Conservation (phyloP, 768 basidiomycete genomes). For the Amanita exitialis region DNA sequence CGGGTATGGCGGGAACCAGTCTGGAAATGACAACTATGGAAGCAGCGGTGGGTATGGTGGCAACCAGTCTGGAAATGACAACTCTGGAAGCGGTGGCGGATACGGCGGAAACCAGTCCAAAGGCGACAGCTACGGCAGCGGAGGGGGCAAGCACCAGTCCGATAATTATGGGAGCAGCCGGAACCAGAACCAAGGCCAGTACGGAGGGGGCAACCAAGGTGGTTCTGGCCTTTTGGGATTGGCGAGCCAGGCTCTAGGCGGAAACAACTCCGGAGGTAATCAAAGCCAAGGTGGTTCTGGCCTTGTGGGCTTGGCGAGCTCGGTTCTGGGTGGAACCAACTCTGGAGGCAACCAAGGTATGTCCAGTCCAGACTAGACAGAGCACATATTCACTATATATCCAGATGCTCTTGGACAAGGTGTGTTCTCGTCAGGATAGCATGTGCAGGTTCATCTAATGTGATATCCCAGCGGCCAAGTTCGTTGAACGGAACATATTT, state of each 20-base stretch:
- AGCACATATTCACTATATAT: background rate
- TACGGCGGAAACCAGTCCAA: no score
- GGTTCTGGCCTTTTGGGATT: background rate
- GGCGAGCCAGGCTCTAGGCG: background rate
- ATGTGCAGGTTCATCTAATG: background rate
- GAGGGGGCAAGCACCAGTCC: background rate
- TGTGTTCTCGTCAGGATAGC: background rate
- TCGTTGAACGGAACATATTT: conserved; percentile 27
- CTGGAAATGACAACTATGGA: background rate
- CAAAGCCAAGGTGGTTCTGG: background rate
- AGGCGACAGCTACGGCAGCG: background rate
- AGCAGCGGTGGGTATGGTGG: background rate
- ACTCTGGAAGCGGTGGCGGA: background rate
- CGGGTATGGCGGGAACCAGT: no score
- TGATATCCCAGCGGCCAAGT: conserved; percentile 23
- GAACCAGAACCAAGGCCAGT: background rate
- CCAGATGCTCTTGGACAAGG: conserved; percentile 24
- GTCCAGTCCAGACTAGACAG: conserved; percentile 12
- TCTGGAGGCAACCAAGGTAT: background rate
- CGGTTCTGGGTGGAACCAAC: background rate
- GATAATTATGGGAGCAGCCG: background rate
- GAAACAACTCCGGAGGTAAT: background rate
- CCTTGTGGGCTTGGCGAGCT: background rate
- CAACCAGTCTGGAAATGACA: background rate
- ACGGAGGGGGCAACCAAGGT: background rate